Base-by-base conservation (phyloP, 768 basidiomycete genomes). In the Vishniacozyma victoriae region DNA sequence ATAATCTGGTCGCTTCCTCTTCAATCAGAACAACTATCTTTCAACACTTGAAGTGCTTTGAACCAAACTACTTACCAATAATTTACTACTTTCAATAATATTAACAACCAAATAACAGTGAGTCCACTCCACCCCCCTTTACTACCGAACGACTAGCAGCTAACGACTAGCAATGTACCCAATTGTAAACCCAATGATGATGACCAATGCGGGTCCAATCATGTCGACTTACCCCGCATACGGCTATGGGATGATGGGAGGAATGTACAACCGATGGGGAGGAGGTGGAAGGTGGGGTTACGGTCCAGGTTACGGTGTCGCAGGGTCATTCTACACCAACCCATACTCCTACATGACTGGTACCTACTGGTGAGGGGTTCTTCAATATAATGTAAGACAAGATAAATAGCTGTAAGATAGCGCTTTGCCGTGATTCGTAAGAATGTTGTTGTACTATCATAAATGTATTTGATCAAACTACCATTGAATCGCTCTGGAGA, bases 261-360 rank as follows among this genome's bases (percentile, higher is more conserved):
- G 54, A 12, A 29, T 54, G 13, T 59, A 59, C 50, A 57, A 54
- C 48, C 37, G 57, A 3, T 62, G 46, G 43, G n/a, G n/a, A n/a
- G n/a, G n/a, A n/a, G n/a, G n/a, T n/a, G 54, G 58, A 4, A 52
- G 58, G 42, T 64, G 52, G 42, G 62, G 62, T 31, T 45, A 48
- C 27, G 62, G 62, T 4, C 58, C 59, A 14, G 59, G 55, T 31
- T 64, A 64, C 46, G 62, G 62, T 14, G 44, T 45, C 24, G 60
- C 57, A 2, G 55, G 48, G 42, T 31, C 37, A 31, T 18, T 27
- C 14, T 56, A 50, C 50, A 57, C 57, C 44, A 53, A 55, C 24
- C 57, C 60, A 9, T 56, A 54, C 42, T 29, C 26, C 11, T 62
- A 62, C 22, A 62, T 62, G 60, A 27, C 49, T 42, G 60, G 60